phyloP scores from a whole-genome alignment of 2,329 filamentous ascomycete species.

The Verticillium klebahnii region DNA sequence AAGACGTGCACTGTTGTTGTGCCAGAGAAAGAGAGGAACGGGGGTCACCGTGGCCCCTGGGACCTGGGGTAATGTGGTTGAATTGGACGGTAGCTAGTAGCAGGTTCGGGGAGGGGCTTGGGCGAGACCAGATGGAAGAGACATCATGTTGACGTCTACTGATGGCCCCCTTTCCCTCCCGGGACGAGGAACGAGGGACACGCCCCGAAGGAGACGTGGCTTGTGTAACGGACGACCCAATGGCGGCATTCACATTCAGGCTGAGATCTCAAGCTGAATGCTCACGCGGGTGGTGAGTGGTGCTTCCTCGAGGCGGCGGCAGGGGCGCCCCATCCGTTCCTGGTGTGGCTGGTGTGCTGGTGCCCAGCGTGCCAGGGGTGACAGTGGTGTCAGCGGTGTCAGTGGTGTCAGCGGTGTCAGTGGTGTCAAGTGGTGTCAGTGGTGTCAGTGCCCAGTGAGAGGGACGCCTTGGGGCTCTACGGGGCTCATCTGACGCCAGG shows the following conservation, averaged over 20 bases:
- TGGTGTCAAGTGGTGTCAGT: no score
- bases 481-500: not conserved
- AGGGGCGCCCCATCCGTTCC: no score
- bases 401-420: no score
- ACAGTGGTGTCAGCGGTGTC: no score
- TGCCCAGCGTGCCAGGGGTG: no score
- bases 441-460: no score
- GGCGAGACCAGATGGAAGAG: not conserved
- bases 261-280: no score
- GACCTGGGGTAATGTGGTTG: not conserved
- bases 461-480: not conserved
- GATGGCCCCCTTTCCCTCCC: not conserved
- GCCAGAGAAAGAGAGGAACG: not conserved
- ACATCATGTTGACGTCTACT: not conserved
- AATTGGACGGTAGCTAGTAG: not conserved
- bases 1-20: not conserved
- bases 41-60: not conserved
- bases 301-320: no score
- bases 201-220: not conserved
- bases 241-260: not conserved
- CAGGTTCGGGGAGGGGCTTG: not conserved
- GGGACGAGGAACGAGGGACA: no score
- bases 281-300: no score
- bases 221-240: not conserved
- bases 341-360: no score